Evolutionary conservation across 306 rosid genomes (phyloP).

Genomic region (Cicer yamashitae): DNA sequence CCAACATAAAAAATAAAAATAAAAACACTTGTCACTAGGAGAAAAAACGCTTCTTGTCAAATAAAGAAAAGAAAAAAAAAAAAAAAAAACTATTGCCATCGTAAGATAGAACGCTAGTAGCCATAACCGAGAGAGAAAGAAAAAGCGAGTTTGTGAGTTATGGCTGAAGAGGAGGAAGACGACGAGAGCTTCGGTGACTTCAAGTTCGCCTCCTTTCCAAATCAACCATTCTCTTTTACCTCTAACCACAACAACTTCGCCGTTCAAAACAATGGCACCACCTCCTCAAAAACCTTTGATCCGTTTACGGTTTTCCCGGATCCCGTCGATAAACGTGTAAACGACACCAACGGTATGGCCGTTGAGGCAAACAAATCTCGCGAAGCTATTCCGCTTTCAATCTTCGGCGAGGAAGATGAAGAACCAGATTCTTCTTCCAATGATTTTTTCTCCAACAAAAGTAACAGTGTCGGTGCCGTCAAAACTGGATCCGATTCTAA

Average conservation of each 20-base stretch:
- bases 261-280: constrained; percentile 49
- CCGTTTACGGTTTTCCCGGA: constrained; percentile 37
- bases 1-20: not conserved
- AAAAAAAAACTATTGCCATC: constrained; percentile 12
- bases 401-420: constrained; percentile 72
- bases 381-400: constrained; percentile 90
- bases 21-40: too few species aligned
- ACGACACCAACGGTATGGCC: constrained; percentile 32
- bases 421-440: constrained; percentile 43
- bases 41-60: too few species aligned
- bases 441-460: constrained; percentile 42
- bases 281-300: constrained; percentile 38
- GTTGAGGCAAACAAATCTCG: constrained; percentile 49
- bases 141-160: constrained; percentile 38
- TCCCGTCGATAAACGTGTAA: constrained; percentile 18
- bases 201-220: constrained; percentile 56
- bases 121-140: constrained; percentile 25
- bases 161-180: constrained; percentile 80
- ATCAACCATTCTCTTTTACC: constrained; percentile 35
- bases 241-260: constrained; percentile 33
- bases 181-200: constrained; percentile 82
- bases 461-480: constrained; percentile 40
- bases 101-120: constrained; percentile 24
- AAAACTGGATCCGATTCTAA: constrained; percentile 53
- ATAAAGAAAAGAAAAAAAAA: not conserved